Evolutionary conservation across 2,329 filamentous ascomycete genomes (phyloP).

Genomic region (Ophiostoma piceae): DNA sequence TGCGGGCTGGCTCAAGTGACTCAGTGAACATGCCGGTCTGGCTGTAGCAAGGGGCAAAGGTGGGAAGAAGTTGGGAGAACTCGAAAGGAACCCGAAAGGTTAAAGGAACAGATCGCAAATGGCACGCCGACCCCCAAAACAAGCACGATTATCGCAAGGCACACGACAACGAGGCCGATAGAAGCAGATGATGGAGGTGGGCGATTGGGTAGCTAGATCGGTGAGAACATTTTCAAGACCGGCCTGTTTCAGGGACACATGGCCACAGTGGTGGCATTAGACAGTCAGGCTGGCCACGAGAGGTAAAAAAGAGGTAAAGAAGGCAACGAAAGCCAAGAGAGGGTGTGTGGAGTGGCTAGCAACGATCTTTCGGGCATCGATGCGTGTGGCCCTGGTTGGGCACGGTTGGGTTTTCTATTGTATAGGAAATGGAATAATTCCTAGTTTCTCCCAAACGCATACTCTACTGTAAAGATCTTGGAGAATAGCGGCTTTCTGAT

Average conservation of each 20-base stretch:
- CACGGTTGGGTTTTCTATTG: constrained; percentile 1
- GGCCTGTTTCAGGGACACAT: constrained; percentile 6
- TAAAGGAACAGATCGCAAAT: not conserved
- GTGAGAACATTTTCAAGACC: not conserved
- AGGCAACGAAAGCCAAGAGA: not conserved
- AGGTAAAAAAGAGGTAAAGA: too few species aligned
- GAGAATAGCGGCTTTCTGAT: too few species aligned
- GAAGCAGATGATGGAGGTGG: not conserved
- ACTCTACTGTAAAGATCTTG: too few species aligned
- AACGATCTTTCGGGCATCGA: constrained; percentile 14
- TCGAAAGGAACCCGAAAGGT: too few species aligned
- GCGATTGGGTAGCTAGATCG: constrained; percentile 1
- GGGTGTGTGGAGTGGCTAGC: not conserved
- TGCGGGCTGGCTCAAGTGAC: constrained; percentile 31
- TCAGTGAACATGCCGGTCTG: constrained; percentile 28
- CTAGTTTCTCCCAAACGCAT: too few species aligned
- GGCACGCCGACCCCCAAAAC: not conserved
- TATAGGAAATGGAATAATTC: not conserved
- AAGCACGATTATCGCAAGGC: not conserved
- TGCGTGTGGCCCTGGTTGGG: constrained; percentile 20
- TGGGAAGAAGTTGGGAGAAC: not conserved
- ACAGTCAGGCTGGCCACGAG: not conserved
- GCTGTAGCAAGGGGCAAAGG: constrained; percentile 25
- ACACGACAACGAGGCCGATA: not conserved
- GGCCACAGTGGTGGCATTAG: not conserved